Conservation (phyloP, 345 rosid genomes). For the Eucalyptus urophylla region DNA sequence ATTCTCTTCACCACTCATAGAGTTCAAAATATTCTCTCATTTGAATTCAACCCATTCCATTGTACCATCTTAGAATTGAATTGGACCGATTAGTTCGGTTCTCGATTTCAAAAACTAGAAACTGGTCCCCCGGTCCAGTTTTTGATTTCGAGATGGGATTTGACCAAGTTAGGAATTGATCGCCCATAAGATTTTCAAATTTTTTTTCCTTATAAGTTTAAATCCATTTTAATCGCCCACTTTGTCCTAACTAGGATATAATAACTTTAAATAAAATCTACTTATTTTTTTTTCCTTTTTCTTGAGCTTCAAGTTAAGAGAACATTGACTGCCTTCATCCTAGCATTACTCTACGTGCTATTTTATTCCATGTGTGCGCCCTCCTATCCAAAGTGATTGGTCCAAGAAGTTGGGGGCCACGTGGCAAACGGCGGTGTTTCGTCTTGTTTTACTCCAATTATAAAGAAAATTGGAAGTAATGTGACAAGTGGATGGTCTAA, state of each 20-base stretch:
- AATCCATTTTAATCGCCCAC: not conserved
- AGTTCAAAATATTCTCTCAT: not conserved
- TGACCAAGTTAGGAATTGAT: too few species aligned
- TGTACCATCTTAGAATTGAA: fast-evolving
- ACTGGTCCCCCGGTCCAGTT: fast-evolving
- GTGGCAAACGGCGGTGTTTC: not conserved
- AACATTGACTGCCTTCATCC: not conserved
- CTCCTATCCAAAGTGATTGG: not conserved
- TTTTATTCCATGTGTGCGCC: not conserved
- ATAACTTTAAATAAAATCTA: not conserved
- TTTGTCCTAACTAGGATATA: not conserved
- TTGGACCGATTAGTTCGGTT: fast-evolving
- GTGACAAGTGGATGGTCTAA: not conserved
- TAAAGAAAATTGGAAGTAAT: not conserved
- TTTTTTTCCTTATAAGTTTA: not conserved
- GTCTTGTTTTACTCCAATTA: not conserved
- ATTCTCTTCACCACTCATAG: fast-evolving
- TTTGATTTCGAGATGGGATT: too few species aligned
- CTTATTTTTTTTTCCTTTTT: not conserved
- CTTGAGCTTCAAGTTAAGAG: not conserved
- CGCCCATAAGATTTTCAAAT: too few species aligned
- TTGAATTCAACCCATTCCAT: too few species aligned
- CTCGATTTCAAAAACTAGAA: too few species aligned
- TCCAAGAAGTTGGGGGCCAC: not conserved
- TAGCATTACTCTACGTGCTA: not conserved